Evolutionary conservation across 208 protist species (phyloP).

Genomic region (Kentomonas sorsogonicus): DNA sequence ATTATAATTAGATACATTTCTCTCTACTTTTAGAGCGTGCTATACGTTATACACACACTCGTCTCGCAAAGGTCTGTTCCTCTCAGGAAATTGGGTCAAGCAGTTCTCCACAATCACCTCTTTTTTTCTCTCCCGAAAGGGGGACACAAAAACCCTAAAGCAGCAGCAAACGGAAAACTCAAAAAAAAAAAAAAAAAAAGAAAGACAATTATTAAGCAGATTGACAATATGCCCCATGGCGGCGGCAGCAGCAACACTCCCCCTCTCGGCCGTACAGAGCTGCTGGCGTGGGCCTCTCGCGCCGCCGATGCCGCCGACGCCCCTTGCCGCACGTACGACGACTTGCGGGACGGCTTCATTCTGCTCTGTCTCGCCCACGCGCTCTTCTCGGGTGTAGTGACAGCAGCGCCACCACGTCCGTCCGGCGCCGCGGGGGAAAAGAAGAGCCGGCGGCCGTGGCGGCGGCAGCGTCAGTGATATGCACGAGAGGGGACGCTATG

Average conservation of each 20-base stretch:
- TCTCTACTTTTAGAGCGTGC: not conserved
- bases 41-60: not conserved
- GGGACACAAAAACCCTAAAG: too few relatives aligned
- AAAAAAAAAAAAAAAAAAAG: too few relatives aligned
- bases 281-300: constrained; percentile 43
- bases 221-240: too few relatives aligned
- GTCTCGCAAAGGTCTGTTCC: not conserved
- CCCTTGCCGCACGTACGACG: constrained; percentile 47
- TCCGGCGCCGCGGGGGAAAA: too few relatives aligned
- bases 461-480: too few relatives aligned
- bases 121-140: constrained; percentile 1
- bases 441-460: too few relatives aligned
- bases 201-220: too few relatives aligned
- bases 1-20: not conserved
- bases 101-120: not conserved
- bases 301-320: constrained; percentile 24
- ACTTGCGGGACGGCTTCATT: constrained; percentile 59
- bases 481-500: too few relatives aligned
- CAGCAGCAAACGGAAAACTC: too few relatives aligned
- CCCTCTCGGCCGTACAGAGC: constrained; percentile 36
- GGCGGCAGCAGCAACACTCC: constrained; percentile 1
- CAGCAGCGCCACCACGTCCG: too few relatives aligned
- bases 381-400: constrained; percentile 20
- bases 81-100: constrained; percentile 1
- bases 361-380: constrained; percentile 29